Percentiles rank a stretch among this genome's conserved stretches.
Conservation (phyloP, 768 basidiomycete species). For the Kwoniella sp. region DNA sequence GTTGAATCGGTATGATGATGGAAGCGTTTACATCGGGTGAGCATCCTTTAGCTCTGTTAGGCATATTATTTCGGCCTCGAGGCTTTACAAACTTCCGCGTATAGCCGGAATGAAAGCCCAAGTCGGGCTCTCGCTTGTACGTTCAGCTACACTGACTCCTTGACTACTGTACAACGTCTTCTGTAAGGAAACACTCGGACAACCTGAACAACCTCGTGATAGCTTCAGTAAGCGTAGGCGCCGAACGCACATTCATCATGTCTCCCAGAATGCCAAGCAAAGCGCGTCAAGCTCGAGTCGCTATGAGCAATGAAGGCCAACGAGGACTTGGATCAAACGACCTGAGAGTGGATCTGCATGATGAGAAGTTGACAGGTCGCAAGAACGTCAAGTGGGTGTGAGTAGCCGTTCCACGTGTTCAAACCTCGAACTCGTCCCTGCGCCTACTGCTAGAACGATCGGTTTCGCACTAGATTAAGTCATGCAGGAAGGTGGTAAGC, state of each 20-base stretch:
- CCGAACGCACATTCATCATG: slow-evolving; percentile 58
- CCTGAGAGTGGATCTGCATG: slow-evolving; percentile 4
- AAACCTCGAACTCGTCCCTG: no score
- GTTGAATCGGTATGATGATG: slow-evolving; percentile 59
- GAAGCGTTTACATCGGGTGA: slow-evolving; percentile 56
- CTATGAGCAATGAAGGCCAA: neutral
- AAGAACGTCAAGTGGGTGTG: slow-evolving; percentile 49
- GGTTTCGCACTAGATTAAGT: neutral
- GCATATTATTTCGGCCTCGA: no score
- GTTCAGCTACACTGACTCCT: neutral
- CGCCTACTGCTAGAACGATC: neutral
- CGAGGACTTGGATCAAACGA: neutral
- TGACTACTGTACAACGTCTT: no score
- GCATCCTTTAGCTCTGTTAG: slow-evolving; percentile 7
- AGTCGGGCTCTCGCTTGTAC: slow-evolving; percentile 1
- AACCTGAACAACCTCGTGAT: slow-evolving; percentile 58
- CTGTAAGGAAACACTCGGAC: slow-evolving; percentile 45
- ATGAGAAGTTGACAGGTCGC: slow-evolving; percentile 25
- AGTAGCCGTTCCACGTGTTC: slow-evolving; percentile 8
- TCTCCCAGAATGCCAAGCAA: slow-evolving; percentile 47
- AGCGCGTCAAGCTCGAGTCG: slow-evolving; percentile 4
- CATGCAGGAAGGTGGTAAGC: no score
- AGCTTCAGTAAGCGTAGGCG: slow-evolving; percentile 58
- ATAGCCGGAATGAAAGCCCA: no score
- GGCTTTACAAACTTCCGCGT: no score